Evolutionary conservation across 257 asterid species (phyloP), one percentile per base, ranked within the genome.

Genomic region (Ilex asprella): DNA sequence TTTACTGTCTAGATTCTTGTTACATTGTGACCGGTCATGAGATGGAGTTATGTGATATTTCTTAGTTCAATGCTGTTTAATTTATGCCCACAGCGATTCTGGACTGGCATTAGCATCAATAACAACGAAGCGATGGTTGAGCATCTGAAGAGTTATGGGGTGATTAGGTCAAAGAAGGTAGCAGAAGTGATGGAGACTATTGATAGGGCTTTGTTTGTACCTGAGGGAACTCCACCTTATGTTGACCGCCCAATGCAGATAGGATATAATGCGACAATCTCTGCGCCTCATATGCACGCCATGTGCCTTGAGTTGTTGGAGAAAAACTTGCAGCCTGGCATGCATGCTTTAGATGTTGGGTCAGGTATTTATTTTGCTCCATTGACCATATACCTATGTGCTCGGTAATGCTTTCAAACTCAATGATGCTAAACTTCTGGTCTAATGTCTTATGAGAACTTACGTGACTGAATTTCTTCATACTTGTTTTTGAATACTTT

Each of bases 201-300:
- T 46, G 98, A 88, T 70, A 81, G 97, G 82, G 96, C 87, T 55
- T 69, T 79, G 78, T 91, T 91, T 75, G 98, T 91, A 11, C 98
- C 96, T 1, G 81, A 80, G 30, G 95, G 94, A 21, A 30, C 84
- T 60, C 83, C 93, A 11, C 89, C 98, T 2, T 92, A 92, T 52
- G 65, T 71, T 39, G 98, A 88, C 59, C 82, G 79, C 64, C 98
- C 98, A 3, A 66, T 86, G 89, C 84, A 75, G 68, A 88, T 91
- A 61, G 98, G 96, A 59, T 81, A 84, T 63, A 91, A 91, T 71
- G 96, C 87, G 50, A 91, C 98, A 35, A 91, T 91, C 64, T 91
- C 98, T 55, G 98, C 98, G 5, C 96, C 98, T 55, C 98, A 91
- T 70, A 91, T 91, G 98, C 98, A 91, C 78, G 95, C 95, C 9